phyloP scores from a whole-genome alignment of 352 stramenopile species.

The Pythium phragmitis region DNA sequence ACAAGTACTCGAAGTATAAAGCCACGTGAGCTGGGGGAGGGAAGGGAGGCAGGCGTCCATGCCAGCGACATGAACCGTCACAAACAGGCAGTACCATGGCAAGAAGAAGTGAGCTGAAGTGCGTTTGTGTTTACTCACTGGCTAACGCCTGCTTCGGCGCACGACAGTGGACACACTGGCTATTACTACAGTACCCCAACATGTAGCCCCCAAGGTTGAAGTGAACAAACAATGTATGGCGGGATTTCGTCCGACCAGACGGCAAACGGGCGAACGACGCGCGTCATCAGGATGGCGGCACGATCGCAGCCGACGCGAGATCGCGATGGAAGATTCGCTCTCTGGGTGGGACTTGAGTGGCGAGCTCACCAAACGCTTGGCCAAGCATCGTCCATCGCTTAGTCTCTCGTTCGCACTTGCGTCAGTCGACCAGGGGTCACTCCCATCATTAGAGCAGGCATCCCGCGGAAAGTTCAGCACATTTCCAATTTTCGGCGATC shows the following conservation, averaged over 20 bases:
- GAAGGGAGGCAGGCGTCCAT: not conserved
- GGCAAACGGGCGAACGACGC: not conserved
- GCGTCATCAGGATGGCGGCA: not conserved
- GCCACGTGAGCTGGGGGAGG: not conserved
- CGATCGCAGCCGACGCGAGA: not conserved
- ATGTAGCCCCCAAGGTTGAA: not conserved
- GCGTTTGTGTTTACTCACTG: no score
- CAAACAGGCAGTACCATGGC: not conserved
- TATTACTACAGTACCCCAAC: not conserved
- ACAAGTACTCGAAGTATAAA: not conserved
- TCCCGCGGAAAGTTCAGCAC: slow-evolving; percentile 21
- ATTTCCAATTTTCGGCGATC: not conserved
- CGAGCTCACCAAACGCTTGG: not conserved
- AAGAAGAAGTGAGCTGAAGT: no score
- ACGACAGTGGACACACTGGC: not conserved
- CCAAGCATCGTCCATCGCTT: not conserved
- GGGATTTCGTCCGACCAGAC: not conserved
- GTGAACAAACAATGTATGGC: not conserved
- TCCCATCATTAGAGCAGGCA: not conserved
- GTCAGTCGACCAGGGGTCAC: slow-evolving; percentile 21
- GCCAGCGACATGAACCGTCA: not conserved
- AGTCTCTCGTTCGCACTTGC: slow-evolving; percentile 22
- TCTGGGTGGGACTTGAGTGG: not conserved
- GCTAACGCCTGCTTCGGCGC: not conserved
- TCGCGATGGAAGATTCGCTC: not conserved